Conservation (phyloP, 2,329 filamentous ascomycete species). For the Monascus ruber region DNA sequence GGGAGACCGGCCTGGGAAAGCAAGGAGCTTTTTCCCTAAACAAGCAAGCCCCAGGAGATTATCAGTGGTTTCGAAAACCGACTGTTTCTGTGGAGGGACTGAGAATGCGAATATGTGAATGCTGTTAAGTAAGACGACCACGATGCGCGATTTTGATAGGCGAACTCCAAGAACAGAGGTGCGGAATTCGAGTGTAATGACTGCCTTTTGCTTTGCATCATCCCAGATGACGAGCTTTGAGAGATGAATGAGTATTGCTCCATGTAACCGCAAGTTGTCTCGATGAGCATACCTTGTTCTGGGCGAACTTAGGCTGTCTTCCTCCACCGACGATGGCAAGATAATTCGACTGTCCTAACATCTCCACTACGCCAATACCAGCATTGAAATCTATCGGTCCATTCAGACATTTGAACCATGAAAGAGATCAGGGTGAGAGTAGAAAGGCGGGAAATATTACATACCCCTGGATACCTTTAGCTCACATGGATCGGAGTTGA, state of each 20-base stretch:
- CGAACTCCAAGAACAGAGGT: conserved; percentile 71
- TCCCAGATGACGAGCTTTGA: conserved; percentile 73
- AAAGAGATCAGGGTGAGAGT: background rate
- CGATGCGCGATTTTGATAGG: conserved; percentile 62
- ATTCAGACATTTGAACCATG: background rate
- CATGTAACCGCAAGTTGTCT: background rate
- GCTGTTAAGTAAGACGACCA: conserved; percentile 70
- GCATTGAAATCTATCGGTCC: conserved; percentile 56
- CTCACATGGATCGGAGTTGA: conserved; percentile 60
- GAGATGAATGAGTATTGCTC: background rate
- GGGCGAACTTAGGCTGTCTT: conserved; percentile 70
- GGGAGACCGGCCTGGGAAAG: conserved; percentile 74
- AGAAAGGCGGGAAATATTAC: conserved; percentile 1
- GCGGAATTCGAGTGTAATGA: conserved; percentile 66
- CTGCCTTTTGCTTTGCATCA: conserved; percentile 62
- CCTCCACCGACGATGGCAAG: conserved; percentile 84
- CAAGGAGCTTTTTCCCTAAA: conserved; percentile 60
- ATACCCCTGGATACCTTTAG: conserved; percentile 53
- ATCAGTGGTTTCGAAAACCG: conserved; percentile 73
- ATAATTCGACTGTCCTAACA: conserved; percentile 80
- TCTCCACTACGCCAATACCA: conserved; percentile 70
- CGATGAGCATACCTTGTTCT: conserved; percentile 56
- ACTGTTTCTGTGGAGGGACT: conserved; percentile 57
- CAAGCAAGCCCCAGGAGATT: conserved; percentile 74
- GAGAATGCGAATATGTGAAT: conserved; percentile 72